Percentiles rank a stretch among this genome's conserved stretches.
These are phyloP conservation scores for Phytophthora gonapodyides DNA, from an alignment of 352 stramenopile genomes.

Conservation along the genomic window DNA sequence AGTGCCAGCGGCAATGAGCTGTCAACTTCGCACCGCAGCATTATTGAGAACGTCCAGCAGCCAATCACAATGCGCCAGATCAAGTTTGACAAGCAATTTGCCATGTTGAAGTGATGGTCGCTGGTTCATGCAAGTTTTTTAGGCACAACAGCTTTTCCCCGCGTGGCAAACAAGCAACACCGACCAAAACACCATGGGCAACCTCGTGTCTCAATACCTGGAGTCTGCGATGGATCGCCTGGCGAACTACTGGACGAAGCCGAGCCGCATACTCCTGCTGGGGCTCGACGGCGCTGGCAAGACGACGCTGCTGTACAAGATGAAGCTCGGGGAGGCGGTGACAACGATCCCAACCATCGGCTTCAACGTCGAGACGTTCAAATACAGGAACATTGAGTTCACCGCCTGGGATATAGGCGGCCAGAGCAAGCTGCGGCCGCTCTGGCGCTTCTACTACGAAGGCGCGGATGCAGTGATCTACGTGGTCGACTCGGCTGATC, in stretches of 20 bases:
- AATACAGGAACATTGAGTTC: conserved; percentile 73
- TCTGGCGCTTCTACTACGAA: conserved; percentile 81
- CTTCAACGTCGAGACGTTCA: conserved; percentile 81
- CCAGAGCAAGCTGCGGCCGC: conserved; percentile 62
- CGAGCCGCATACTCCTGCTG: conserved; percentile 80
- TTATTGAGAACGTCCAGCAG: conserved; percentile 3
- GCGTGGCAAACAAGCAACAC: neutral
- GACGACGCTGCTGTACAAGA: conserved; percentile 94
- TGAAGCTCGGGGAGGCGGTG: conserved; percentile 70
- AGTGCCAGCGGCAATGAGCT: no score
- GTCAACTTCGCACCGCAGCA: no score
- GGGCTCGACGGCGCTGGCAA: conserved; percentile 95
- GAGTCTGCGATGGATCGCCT: conserved; percentile 35
- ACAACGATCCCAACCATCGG: conserved; percentile 79
- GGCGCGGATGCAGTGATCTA: conserved; percentile 81
- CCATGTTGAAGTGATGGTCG: conserved; percentile 15
- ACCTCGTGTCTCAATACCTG: conserved; percentile 38
- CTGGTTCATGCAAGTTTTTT: neutral
- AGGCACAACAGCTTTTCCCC: conserved; percentile 20
- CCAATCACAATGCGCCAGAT: conserved; percentile 32
- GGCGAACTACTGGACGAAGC: conserved; percentile 43
- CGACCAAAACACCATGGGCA: conserved; percentile 32
- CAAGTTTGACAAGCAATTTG: conserved; percentile 26
- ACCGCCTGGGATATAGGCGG: conserved; percentile 85
- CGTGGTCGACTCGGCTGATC: conserved; percentile 74